Evolutionary conservation across 2,329 filamentous ascomycete species (phyloP), one percentile per base, ranked within the genome.

Genomic region (Pezizomycotina sp.): DNA sequence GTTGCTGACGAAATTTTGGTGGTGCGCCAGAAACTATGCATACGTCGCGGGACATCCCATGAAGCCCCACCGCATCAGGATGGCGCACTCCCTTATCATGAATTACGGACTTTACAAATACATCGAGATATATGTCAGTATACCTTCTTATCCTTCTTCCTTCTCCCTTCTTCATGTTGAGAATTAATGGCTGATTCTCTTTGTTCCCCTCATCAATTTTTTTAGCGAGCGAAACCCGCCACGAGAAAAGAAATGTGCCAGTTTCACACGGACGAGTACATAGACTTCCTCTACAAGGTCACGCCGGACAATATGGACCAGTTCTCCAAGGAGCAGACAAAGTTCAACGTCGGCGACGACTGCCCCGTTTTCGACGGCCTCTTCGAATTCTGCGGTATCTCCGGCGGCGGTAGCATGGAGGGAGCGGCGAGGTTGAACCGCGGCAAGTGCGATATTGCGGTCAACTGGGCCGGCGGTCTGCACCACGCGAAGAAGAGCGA

Each of bases 401-500:
- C 71, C 48, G 72, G 73, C 6, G 73, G 73, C 38, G 73, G 72
- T 22, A 74, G 68, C 45, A 77, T 77, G 72, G 73, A 77, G 55
- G 73, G 72, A 34, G 73, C 73, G 6, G 72, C 72, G n/a, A 63
- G 71, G 34, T 56, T 77, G 48, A 77, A 76, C 50, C 60, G 72
- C 38, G 68, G 69, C 30, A 77, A 77, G 52, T 77, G 72, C 52
- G 73, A 77, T 48, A 93, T 98, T 54, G 89, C 89, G 36, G 83
- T 98, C 53, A 91, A 92, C 52, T 98, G 89, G 89, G 89, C 83
- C 12, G 89, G 89, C 22, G 89, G 89, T 7, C 68, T 98, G 19
- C 89, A 98, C 58, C 89, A 98, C 54, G 89, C 89, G 28, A 93
- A 95, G 59, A 89, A 86, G 55, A 72, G 77, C 34, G 83, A 92